phyloP scores from a whole-genome alignment of 2,329 filamentous ascomycete genomes.

The Fusarium sp. region DNA sequence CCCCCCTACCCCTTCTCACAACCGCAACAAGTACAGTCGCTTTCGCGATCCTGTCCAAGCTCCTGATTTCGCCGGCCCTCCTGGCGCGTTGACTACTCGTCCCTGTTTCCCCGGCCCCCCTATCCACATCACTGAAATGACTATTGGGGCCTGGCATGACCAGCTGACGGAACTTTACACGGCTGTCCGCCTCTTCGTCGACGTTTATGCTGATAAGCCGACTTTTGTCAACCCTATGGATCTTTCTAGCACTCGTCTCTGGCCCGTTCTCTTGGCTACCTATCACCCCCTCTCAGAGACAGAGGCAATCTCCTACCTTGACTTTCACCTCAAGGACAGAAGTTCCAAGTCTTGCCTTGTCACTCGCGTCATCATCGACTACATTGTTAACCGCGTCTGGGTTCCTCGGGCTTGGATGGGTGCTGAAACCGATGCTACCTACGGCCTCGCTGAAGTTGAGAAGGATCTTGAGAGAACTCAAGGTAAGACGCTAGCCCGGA shows the following conservation, averaged over 20 bases:
- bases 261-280: slow-evolving; percentile 49
- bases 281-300: slow-evolving; percentile 50
- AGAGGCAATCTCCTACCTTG: slow-evolving; percentile 53
- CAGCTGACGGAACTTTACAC: slow-evolving; percentile 51
- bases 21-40: slow-evolving; percentile 44
- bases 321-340: slow-evolving; percentile 51
- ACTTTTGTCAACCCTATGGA: slow-evolving; percentile 42
- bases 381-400: slow-evolving; percentile 54
- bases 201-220: slow-evolving; percentile 46
- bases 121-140: slow-evolving; percentile 49
- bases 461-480: slow-evolving; percentile 48
- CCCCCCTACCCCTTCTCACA: slow-evolving; percentile 44
- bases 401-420: slow-evolving; percentile 52
- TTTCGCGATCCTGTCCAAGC: slow-evolving; percentile 39
- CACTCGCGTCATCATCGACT: slow-evolving; percentile 54
- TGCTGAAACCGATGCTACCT: slow-evolving; percentile 48
- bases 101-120: slow-evolving; percentile 39
- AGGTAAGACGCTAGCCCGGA: slow-evolving; percentile 35
- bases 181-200: slow-evolving; percentile 49
- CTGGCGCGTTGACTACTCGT: slow-evolving; percentile 31
- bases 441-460: slow-evolving; percentile 48
- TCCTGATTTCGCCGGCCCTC: slow-evolving; percentile 27
- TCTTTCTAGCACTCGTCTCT: slow-evolving; percentile 45
- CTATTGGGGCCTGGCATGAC: slow-evolving; percentile 48
- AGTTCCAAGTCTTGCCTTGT: slow-evolving; percentile 55